A percentile compares a stretch with the other conserved stretches of the same genome.
phyloP scores from a whole-genome alignment of 306 rosid species.

The Trifolium repens region DNA sequence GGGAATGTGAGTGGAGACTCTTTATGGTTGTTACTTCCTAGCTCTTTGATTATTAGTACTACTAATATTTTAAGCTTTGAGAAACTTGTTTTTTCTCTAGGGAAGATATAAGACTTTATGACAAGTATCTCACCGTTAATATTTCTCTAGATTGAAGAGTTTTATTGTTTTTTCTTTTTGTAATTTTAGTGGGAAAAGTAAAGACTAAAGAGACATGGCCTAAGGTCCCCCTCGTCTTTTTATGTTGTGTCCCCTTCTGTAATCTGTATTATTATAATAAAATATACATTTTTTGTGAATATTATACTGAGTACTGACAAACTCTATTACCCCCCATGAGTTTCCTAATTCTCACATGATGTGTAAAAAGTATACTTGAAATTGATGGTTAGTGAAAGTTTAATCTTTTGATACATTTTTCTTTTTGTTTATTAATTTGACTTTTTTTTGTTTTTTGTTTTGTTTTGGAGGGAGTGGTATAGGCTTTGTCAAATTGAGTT shows the following conservation, averaged over 20 bases:
- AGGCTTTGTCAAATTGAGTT: conserved; percentile 2
- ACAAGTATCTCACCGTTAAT: conserved; percentile 45
- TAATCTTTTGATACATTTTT: neutral
- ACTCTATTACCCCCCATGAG: conserved; percentile 27
- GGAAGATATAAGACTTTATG: conserved; percentile 36
- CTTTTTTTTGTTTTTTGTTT: neutral
- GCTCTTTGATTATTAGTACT: conserved; percentile 2
- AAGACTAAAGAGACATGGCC: conserved; percentile 47
- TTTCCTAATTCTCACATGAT: conserved; percentile 40
- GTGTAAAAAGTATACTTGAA: conserved; percentile 37
- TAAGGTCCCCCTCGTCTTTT: conserved; percentile 55
- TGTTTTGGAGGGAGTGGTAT: neutral
- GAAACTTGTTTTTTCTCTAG: conserved; percentile 31
- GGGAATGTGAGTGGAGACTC: conserved; percentile 24
- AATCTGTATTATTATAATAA: conserved; percentile 1
- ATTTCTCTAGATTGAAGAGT: conserved; percentile 29
- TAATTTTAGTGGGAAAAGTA: conserved; percentile 34
- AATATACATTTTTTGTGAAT: conserved; percentile 35
- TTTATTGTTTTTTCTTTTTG: neutral
- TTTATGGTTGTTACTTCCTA: conserved; percentile 17
- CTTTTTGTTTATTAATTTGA: neutral
- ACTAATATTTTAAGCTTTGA: conserved; percentile 24
- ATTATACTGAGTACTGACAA: conserved; percentile 34
- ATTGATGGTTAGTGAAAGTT: conserved; percentile 22
- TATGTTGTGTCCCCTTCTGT: conserved; percentile 36